Base-by-base conservation (phyloP, 768 basidiomycete species). In the Antrodiella citrinella region DNA sequence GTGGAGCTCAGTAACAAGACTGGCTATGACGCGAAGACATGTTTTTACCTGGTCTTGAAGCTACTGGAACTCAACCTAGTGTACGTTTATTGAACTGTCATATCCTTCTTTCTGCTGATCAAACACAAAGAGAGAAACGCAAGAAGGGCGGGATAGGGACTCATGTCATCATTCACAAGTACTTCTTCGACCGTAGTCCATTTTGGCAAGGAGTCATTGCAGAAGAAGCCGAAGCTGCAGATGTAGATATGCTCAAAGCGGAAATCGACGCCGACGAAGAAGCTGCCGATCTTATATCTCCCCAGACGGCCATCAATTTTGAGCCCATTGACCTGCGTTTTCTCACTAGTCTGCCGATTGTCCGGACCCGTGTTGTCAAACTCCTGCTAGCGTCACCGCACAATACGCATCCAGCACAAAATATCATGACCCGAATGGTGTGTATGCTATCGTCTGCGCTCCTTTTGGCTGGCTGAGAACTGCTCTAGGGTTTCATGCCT, bases 11-110 rank as follows among this genome's bases (percentile, higher is more conserved):
- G 87, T 21, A 80, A 80, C 57, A 73, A 78, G 59, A 84, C 91
- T 9, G 80, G 78, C 45, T 91, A 94, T 59, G 91, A 92, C 61
- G 88, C 89, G 62, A 93, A 92, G 66, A 86, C 87, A 1, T 89
- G 89, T 55, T 90, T 89, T 63, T 93, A 94, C 66, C 78, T 91
- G 51, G 78, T 91, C 51, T 79, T 81, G 56, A 82, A 88, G 56
- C 70, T 94, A 15, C 72, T 82, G 2, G 81, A 84, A 47, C 70
- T 94, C 48, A 81, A 78, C 59, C 71, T 88, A 38, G 77, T 92
- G 86, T 87, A 72, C 48, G 83, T 56, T 15, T 15, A 23, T 50
- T 42, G 11, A 38, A 26, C 26, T 0, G 13, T 26, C 15, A 26
- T 44, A 3, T 47, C 13, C 11, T 54, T 22, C 5, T 12, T 10